Evolutionary conservation across 2,329 filamentous ascomycete genomes (phyloP).

Genomic region (Penicillium crustosum): DNA sequence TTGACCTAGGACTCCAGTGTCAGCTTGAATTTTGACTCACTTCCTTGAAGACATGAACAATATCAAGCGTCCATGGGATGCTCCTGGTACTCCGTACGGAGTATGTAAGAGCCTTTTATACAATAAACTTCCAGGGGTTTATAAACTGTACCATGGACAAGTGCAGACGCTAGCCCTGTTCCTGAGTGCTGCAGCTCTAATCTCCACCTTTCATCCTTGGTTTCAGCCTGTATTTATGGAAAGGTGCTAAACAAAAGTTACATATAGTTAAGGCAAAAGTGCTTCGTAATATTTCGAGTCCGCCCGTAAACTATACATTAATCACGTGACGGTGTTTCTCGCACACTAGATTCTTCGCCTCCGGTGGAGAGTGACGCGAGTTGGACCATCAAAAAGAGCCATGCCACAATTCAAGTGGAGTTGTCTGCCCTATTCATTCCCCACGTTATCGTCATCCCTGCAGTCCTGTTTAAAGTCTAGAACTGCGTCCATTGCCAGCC

Average conservation of each 20-base stretch:
- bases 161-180: constrained; percentile 31
- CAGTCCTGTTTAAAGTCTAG: constrained; percentile 17
- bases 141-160: constrained; percentile 22
- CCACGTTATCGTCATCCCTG: constrained; percentile 1
- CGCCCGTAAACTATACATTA: constrained; percentile 4
- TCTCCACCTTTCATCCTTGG: constrained; percentile 18
- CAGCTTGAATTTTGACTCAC: neutral
- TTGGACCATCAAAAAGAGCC: neutral
- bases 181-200: constrained; percentile 21
- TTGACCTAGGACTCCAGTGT: neutral
- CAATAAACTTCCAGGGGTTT: constrained; percentile 10
- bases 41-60: neutral
- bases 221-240: constrained; percentile 5
- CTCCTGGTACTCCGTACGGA: neutral
- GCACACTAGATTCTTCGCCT: neutral
- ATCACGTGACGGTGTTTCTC: constrained; percentile 5
- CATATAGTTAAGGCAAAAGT: neutral
- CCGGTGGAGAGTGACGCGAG: neutral
- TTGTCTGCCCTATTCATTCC: neutral
- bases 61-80: neutral
- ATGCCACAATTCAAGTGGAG: constrained; percentile 2
- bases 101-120: neutral
- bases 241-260: neutral
- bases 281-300: neutral
- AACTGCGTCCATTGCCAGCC: constrained; percentile 10